Evolutionary conservation across 208 protist species (phyloP), one percentile per base, ranked within the genome.

Genomic region (Crithidia expoeki): DNA sequence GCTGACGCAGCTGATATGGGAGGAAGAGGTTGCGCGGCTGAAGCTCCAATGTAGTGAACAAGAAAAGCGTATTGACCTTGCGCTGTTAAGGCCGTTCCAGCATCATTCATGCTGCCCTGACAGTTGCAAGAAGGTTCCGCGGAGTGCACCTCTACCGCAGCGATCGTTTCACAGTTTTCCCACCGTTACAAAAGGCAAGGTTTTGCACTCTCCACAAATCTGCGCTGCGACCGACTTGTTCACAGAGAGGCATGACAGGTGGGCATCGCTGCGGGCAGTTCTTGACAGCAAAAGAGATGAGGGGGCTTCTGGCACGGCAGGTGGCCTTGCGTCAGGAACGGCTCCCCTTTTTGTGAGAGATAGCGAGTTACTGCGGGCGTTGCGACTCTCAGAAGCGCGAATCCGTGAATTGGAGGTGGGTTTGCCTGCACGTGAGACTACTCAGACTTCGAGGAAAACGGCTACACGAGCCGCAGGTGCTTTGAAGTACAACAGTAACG

Each of bases 291-390:
- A 36, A 25, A 12, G 46, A 55, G 14, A 21, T 27, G 10, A 27
- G 10, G 12, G 16, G 46, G 14, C 33, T 52, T 17, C 33, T 33
- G 2, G 19, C 21, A 0, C 16, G 19, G 27, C 19, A 12, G 1
- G 25, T 28, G 11, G 9, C 32, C 14, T n/a, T 1, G 27, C 50
- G 17, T 25, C 34, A 7, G 49, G 36, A 12, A 12, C 65, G 16
- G 14, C 33, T 1, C 28, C 33, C 6, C 40, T 53, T 34, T 72
- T 84, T n/a, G 84, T 84, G 34, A 71, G 74, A 9, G 88, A 93
- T 47, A 93, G 88, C 70, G 84, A 93, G 49, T 72, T 93, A 25
- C 72, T 93, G 40, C 82, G 83, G 11, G 76, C 81, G 2, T 49
- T 93, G 62, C 73, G 79, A n/a, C 60, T 60, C 27, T 80, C 88